Evolutionary conservation across 2,329 filamentous ascomycete genomes (phyloP), one percentile per base, ranked within the genome.

Genomic region (Nothomitra cinnamomea): DNA sequence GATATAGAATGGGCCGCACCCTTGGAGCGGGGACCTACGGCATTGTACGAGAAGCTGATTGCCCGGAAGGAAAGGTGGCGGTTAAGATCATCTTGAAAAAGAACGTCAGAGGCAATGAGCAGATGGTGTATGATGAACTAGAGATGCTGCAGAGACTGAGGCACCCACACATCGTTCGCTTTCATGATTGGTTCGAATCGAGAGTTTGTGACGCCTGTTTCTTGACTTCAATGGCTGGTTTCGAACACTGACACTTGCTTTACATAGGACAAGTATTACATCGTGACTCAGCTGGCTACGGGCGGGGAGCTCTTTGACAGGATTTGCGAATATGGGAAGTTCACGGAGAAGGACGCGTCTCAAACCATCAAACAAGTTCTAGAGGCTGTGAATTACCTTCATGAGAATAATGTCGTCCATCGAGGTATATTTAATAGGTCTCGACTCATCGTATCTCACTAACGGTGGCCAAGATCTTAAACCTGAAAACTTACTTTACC

Each of bases 81-180:
- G 79, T 98, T 69, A 98, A 98, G 77, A 96, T 98, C 67, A 98
- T 98, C 68, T 74, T 96, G 64, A 98, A 98, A 79, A 95, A 95
- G 75, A 96, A 95, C 70, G 90, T 98, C 66, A 94, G 89, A 68
- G 90, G 89, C 59, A 96, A 96, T 63, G 92, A 98, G 74, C 81
- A 84, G 67, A 98, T 98, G 92, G 92, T 98, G 41, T 92, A 94
- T 67, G 92, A 98, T 67, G 92, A 98, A 72, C 76, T 98, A 62
- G 79, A 88, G 60, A 88, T 98, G 80, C 77, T 98, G 59, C 88
- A 95, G 70, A 79, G 80, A 56, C 79, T 98, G 65, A 79, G 88
- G 65, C 92, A 98, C 67, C 85, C 87, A 53, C 87, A 96, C 69
- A 98, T 98, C 66, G 92, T 98, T 70, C 83, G 83, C 61, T 98